Percentiles rank a stretch among this genome's conserved stretches.
Evolutionary conservation across 1,139 yeast species (phyloP).

Genomic region (Saccharomyces pastorianus): DNA sequence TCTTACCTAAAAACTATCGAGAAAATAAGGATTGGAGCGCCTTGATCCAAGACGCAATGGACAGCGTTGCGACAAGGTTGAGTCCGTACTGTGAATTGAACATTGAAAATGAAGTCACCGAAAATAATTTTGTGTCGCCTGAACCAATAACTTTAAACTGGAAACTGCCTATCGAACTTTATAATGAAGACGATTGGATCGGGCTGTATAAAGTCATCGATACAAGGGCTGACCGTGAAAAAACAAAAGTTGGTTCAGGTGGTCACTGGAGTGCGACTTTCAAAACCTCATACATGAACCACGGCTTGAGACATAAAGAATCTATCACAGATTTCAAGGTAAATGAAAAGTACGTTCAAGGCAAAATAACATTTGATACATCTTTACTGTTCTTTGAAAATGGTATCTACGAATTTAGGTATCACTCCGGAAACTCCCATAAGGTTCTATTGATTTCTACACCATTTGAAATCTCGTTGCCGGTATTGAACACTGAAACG

Average conservation of each 20-base stretch:
- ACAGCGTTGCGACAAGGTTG: slow-evolving; percentile 1
- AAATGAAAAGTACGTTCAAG: slow-evolving; percentile 34
- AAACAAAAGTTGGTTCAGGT: slow-evolving; percentile 54
- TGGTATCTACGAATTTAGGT: slow-evolving; percentile 71
- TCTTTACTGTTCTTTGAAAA: slow-evolving; percentile 55
- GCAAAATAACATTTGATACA: slow-evolving; percentile 46
- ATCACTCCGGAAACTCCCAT: slow-evolving; percentile 63
- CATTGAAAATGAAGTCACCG: not conserved
- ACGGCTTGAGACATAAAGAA: slow-evolving; percentile 13
- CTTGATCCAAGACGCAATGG: slow-evolving; percentile 1
- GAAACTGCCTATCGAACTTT: slow-evolving; percentile 42
- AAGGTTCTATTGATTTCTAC: slow-evolving; percentile 59
- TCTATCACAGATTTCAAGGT: slow-evolving; percentile 24
- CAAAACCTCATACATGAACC: slow-evolving; percentile 28
- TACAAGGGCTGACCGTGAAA: slow-evolving; percentile 50
- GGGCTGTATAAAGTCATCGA: slow-evolving; percentile 65
- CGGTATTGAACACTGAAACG: slow-evolving; percentile 37
- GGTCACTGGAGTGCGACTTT: slow-evolving; percentile 63
- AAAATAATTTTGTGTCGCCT: slow-evolving; percentile 15
- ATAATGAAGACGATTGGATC: slow-evolving; percentile 57
- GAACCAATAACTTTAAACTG: slow-evolving; percentile 50
- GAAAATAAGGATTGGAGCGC: slow-evolving; percentile 3
- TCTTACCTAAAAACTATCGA: slow-evolving; percentile 1
- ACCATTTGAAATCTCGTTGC: slow-evolving; percentile 58
- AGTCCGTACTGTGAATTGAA: slow-evolving; percentile 4